Percentiles rank a stretch among this genome's conserved stretches.
phyloP scores from a whole-genome alignment of 2,329 filamentous ascomycete species.

The Aureobasidium vineae region DNA sequence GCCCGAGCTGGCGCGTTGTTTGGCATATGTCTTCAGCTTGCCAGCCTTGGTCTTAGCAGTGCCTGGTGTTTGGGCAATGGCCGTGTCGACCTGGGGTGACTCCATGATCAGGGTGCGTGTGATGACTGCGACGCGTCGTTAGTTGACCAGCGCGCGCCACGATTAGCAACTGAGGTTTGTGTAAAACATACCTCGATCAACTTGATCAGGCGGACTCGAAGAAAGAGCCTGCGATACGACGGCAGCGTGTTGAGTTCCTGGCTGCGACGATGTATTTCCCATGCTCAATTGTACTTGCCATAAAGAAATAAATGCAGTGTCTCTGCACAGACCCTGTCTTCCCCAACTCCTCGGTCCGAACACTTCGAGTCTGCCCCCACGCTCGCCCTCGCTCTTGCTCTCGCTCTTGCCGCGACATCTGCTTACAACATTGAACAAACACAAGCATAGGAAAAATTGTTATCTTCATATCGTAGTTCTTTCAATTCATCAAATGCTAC shows the following conservation, averaged over 20 bases:
- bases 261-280: constrained; percentile 20
- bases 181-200: constrained; percentile 1
- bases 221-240: neutral
- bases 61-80: constrained; percentile 1
- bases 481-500: constrained; percentile 2
- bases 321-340: constrained; percentile 8
- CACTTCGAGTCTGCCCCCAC: neutral
- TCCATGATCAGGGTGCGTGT: constrained; percentile 5
- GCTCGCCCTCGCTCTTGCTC: neutral
- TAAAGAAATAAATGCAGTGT: constrained; percentile 18
- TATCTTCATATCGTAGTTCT: neutral
- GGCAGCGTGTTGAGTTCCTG: constrained; percentile 6
- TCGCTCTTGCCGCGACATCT: neutral
- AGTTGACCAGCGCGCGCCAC: constrained; percentile 5
- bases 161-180: neutral
- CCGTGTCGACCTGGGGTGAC: constrained; percentile 1
- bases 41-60: constrained; percentile 20
- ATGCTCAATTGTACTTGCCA: neutral
- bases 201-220: neutral
- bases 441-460: neutral
- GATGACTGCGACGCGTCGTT: constrained; percentile 20
- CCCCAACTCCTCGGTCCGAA: constrained; percentile 14
- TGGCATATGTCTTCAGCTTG: constrained; percentile 23
- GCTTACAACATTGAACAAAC: neutral
- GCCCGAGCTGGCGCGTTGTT: constrained; percentile 19